Percentiles rank a stretch among this genome's conserved stretches.
phyloP scores from a whole-genome alignment of 2,329 filamentous ascomycete genomes.

The Rachicladosporium sp. region DNA sequence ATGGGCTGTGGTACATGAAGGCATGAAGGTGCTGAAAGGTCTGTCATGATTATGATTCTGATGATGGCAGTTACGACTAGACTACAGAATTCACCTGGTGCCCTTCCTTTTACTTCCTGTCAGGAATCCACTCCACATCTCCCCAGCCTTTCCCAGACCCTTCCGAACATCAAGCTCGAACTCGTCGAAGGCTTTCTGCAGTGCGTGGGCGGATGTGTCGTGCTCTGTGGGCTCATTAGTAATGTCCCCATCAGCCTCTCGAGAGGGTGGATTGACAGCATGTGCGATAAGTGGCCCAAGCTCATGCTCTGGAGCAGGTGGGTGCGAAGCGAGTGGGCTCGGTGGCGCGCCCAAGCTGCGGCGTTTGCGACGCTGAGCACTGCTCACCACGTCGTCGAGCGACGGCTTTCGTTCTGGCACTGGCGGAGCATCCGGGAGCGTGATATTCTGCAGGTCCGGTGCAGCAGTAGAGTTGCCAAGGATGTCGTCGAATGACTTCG shows the following conservation, averaged over 20 bases:
- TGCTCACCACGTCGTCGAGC: slow-evolving; percentile 17
- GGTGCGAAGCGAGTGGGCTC: slow-evolving; percentile 16
- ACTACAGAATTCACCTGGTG: neutral
- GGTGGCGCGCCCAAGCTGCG: slow-evolving; percentile 12
- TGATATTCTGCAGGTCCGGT: no score
- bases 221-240: no score
- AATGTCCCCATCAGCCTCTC: no score
- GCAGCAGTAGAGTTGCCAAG: no score
- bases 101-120: slow-evolving; percentile 1
- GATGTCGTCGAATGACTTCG: no score
- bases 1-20: slow-evolving; percentile 52
- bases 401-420: slow-evolving; percentile 8
- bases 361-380: slow-evolving; percentile 17
- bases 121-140: slow-evolving; percentile 6
- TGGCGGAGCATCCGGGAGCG: no score
- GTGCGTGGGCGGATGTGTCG: neutral
- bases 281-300: neutral
- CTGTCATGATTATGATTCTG: slow-evolving; percentile 8
- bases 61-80: no score
- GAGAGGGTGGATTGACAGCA: neutral
- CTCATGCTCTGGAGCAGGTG: slow-evolving; percentile 7
- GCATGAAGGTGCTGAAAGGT: slow-evolving; percentile 42
- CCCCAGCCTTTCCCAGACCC: slow-evolving; percentile 9
- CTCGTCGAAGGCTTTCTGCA: slow-evolving; percentile 15
- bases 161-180: slow-evolving; percentile 16